phyloP scores from a whole-genome alignment of 306 rosid genomes.

The Rubus parviflorus region DNA sequence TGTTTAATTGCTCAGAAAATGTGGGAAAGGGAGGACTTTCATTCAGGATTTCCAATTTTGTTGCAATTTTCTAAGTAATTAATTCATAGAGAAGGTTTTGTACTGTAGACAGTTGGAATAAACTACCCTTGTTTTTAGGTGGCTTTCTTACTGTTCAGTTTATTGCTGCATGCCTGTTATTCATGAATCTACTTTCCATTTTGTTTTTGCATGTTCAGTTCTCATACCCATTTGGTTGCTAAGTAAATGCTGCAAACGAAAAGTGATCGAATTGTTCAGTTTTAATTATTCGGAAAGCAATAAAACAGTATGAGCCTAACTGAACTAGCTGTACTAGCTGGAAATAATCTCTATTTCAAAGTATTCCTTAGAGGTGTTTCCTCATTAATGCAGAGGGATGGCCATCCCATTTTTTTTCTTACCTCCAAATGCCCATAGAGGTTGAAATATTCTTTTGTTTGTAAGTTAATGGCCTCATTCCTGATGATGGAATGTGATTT shows the following conservation, averaged over 20 bases:
- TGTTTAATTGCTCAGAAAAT: slow-evolving; percentile 5
- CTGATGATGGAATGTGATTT: neutral
- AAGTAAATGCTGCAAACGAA: neutral
- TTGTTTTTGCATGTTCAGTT: neutral
- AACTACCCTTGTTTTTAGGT: neutral
- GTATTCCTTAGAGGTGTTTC: neutral
- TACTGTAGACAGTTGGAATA: neutral
- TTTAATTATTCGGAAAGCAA: neutral
- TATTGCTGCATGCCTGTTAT: too few relatives aligned
- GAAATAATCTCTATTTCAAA: neutral
- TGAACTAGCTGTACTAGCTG: neutral
- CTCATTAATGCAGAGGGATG: neutral
- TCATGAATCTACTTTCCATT: neutral
- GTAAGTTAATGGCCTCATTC: neutral
- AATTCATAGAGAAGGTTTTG: neutral
- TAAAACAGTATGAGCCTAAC: neutral
- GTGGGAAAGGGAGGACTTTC: neutral
- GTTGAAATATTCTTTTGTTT: neutral
- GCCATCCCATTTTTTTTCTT: neutral
- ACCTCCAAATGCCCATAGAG: neutral
- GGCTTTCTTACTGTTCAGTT: too few relatives aligned
- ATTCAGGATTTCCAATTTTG: neutral
- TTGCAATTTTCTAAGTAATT: neutral
- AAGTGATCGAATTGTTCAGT: neutral
- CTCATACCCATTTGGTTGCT: neutral